Base-by-base conservation (phyloP, 345 rosid genomes). In the Kandelia obovata region DNA sequence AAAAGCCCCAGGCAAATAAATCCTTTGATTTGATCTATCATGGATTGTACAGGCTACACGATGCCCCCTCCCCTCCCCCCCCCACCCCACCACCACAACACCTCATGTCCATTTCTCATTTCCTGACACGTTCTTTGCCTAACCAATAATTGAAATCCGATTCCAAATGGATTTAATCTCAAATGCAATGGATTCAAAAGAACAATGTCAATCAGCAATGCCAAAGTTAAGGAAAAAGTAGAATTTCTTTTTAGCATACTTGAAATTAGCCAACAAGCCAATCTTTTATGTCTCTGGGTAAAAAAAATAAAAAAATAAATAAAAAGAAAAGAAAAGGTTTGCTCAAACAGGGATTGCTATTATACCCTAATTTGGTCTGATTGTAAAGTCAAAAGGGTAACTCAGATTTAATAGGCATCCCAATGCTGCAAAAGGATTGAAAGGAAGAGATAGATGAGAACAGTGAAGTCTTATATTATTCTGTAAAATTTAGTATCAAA, bases 61-160 rank as follows among this genome's bases (percentile, higher is more conserved):
- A 75, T 71, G 30, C 30, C 83, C 80, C 70, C 70, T 21, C 21
- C 21, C 21, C 21, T 21, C 21, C 21, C 21, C 21, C 21, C 21
- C 21, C 21, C 21, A 21, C 21, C 21, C 21, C 21, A 21, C 21
- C 21, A 21, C 78, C 60, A 37, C 26, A 20, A 56, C 17, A 20
- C 25, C 76, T 61, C n/a, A 27, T 66, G 84, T 80, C 83, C n/a
- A 73, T 75, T 62, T 58, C 46, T 60, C 59, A 68, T 64, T 58
- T 62, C 56, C 68, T 47, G 46, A 64, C 73, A 59, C 76, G 77
- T 68, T 13, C 60, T 27, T 64, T 53, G 71, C 80, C 77, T 59
- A 61, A 69, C 67, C 71, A 71, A 78, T 78, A 70, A 80, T 83
- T 69, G 65, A 73, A 27, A 52, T 58, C 43, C 55, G 13, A 1